These are phyloP conservation scores for Scutellaria baicalensis DNA, from an alignment of 257 asterid species.

Conservation along the genomic window DNA sequence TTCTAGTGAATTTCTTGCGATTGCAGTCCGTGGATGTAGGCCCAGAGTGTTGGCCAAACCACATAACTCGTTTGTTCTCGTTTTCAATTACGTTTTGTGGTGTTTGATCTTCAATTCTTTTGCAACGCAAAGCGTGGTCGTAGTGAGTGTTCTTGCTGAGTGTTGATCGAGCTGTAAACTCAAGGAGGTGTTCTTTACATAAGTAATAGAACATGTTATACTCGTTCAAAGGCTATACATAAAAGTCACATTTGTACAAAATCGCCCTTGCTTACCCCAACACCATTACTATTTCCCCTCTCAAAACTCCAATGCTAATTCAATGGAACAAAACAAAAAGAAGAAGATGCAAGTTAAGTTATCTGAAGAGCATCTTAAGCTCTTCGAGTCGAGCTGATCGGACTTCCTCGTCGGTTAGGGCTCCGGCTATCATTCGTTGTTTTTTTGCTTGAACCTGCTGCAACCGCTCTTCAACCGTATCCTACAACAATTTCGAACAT, in stretches of 20 bases:
- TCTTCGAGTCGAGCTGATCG: constrained; percentile 68
- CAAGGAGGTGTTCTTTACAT: too few relatives aligned
- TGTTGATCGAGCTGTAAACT: too few relatives aligned
- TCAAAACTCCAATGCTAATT: background rate
- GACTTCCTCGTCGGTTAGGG: constrained; percentile 74
- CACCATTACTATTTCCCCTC: background rate
- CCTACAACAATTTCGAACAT: constrained; percentile 19
- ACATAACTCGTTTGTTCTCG: too few relatives aligned
- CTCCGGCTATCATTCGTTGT: constrained; percentile 78
- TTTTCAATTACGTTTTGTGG: too few relatives aligned
- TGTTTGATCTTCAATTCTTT: too few relatives aligned
- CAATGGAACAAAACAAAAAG: background rate
- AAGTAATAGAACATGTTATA: too few relatives aligned
- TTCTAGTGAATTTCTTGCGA: too few relatives aligned
- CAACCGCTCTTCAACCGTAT: constrained; percentile 66
- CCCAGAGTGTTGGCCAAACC: too few relatives aligned
- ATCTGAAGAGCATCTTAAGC: constrained; percentile 75
- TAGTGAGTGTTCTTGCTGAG: too few relatives aligned
- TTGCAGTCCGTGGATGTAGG: too few relatives aligned
- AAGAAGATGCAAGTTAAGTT: background rate
- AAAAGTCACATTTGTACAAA: constrained; percentile 8
- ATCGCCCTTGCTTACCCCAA: background rate
- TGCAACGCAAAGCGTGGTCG: too few relatives aligned
- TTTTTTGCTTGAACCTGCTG: constrained; percentile 77
- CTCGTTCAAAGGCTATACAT: constrained; percentile 3